phyloP scores from a whole-genome alignment of 495 filamentous ascomycete species.

The Hypoxylon fuscum region DNA sequence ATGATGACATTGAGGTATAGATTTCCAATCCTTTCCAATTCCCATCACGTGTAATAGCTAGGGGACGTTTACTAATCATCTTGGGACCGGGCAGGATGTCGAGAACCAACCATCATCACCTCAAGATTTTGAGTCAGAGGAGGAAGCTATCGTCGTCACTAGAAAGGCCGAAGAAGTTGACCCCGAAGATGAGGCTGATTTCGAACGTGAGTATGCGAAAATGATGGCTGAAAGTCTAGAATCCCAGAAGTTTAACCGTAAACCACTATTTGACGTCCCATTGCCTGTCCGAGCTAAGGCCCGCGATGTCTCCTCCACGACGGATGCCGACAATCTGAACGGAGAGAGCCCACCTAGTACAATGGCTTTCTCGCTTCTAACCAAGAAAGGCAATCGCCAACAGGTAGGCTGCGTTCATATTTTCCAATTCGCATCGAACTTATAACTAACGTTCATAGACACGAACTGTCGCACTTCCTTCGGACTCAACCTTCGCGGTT shows the following conservation, averaged over 20 bases:
- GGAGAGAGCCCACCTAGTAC: constrained; percentile 52
- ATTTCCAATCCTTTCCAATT: neutral
- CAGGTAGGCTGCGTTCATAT: constrained; percentile 66
- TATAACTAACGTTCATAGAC: constrained; percentile 66
- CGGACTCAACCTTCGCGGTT: constrained; percentile 92
- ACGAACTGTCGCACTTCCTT: constrained; percentile 91
- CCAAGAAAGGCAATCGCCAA: constrained; percentile 94
- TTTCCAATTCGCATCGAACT: neutral
- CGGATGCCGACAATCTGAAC: constrained; percentile 62
- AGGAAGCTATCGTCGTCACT: constrained; percentile 91
- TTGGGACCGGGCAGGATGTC: constrained; percentile 50
- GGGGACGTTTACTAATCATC: constrained; percentile 3
- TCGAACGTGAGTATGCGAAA: constrained; percentile 97
- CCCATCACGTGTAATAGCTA: neutral
- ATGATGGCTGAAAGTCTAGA: constrained; percentile 98
- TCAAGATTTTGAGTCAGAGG: constrained; percentile 69
- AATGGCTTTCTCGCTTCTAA: constrained; percentile 96
- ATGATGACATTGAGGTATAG: constrained; percentile 62
- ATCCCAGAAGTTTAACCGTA: constrained; percentile 91
- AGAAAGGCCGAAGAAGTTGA: constrained; percentile 89
- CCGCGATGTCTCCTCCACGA: constrained; percentile 60
- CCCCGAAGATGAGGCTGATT: constrained; percentile 94
- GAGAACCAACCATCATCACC: constrained; percentile 55
- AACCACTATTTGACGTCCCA: constrained; percentile 91
- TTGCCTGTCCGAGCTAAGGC: constrained; percentile 83